These are phyloP conservation scores for Ceratobasidium sp. DNA, from an alignment of 1,284 basidiomycete genomes.

Conservation along the genomic window DNA sequence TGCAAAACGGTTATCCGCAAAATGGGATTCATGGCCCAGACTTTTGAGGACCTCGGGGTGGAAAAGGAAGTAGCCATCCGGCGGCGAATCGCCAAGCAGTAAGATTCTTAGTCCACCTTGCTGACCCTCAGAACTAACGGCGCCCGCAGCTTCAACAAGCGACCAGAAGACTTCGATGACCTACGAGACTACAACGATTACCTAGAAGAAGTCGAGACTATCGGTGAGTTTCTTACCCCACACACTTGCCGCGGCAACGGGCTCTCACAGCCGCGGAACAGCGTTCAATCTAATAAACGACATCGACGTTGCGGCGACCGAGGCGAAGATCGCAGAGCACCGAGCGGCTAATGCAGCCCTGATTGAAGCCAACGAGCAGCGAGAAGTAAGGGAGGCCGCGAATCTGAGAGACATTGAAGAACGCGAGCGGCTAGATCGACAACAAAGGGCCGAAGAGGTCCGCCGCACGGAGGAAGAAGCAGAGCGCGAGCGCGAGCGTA, in stretches of 20 bases:
- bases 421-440: slow-evolving; percentile 72
- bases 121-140: neutral
- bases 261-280: slow-evolving; percentile 52
- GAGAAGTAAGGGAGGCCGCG: slow-evolving; percentile 77
- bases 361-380: slow-evolving; percentile 81
- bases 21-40: slow-evolving; percentile 93
- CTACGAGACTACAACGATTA: slow-evolving; percentile 94
- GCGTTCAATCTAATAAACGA: slow-evolving; percentile 97
- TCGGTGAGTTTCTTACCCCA: slow-evolving; percentile 67
- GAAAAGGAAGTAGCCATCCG: slow-evolving; percentile 96
- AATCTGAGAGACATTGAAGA: slow-evolving; percentile 80
- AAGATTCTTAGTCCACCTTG: slow-evolving; percentile 46
- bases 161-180: slow-evolving; percentile 87
- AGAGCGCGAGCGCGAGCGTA: slow-evolving; percentile 75
- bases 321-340: slow-evolving; percentile 83
- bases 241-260: slow-evolving; percentile 10
- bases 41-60: slow-evolving; percentile 95
- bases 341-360: slow-evolving; percentile 81
- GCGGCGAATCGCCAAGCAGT: slow-evolving; percentile 88
- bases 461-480: slow-evolving; percentile 77
- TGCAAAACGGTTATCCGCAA: slow-evolving; percentile 92
- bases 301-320: slow-evolving; percentile 85
- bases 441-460: slow-evolving; percentile 74
- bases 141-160: slow-evolving; percentile 85
- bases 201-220: slow-evolving; percentile 94